A percentile compares a stretch with the other conserved stretches of the same genome.
Conservation (phyloP, 1,284 basidiomycete genomes). For the Athelia psychrophila region DNA sequence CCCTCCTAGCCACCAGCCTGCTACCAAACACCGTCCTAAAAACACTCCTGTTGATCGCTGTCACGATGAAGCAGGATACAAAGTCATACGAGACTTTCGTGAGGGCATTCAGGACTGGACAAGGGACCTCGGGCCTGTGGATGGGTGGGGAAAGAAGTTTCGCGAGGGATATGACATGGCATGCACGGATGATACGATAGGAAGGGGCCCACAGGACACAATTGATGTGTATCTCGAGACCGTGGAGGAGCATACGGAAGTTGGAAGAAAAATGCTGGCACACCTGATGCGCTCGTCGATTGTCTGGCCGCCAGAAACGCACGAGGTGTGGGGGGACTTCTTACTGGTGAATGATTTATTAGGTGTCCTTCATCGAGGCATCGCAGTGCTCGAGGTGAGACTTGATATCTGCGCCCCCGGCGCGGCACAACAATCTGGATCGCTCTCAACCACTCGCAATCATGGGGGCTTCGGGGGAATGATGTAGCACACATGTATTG, state of each 20-base stretch:
- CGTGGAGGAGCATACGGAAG: not conserved
- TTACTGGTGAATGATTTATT: not conserved
- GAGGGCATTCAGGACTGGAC: too few species aligned
- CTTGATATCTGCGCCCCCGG: not conserved
- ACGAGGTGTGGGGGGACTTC: not conserved
- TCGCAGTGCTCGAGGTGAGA: not conserved
- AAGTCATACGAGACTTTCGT: too few species aligned
- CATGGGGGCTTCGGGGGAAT: too few species aligned
- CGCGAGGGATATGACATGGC: not conserved
- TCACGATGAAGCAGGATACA: too few species aligned
- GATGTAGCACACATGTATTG: too few species aligned
- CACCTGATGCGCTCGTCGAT: not conserved
- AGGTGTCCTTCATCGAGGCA: not conserved
- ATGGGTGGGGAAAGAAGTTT: not conserved
- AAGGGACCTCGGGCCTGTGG: too few species aligned
- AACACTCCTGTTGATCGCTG: too few species aligned
- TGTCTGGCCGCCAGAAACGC: not conserved
- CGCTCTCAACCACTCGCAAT: too few species aligned
- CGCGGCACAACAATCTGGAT: too few species aligned
- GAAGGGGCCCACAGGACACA: not conserved
- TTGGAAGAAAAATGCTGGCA: not conserved
- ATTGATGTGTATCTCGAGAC: not conserved
- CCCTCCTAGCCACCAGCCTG: too few species aligned
- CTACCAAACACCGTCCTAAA: too few species aligned
- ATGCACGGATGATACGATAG: not conserved